Base-by-base conservation (phyloP, 768 basidiomycete species). In the Kwoniella sp. region DNA sequence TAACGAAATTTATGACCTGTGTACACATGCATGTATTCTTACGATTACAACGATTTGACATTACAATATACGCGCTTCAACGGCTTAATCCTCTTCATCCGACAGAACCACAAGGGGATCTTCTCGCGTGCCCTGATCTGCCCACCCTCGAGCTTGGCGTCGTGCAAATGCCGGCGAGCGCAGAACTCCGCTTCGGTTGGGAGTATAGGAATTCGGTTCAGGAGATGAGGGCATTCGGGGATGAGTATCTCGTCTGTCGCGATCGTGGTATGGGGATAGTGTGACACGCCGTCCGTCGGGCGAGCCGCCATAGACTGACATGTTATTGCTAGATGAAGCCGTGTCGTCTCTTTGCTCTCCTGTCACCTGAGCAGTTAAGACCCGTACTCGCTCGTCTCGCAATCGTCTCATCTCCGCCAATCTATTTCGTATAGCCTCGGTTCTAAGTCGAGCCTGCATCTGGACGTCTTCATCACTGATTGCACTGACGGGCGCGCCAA, bases 401-500 rank as follows among this genome's bases (percentile, higher is more conserved):
- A 71, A 40, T n/a, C 67, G 55, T 33, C 63, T 58, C 25, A 68
- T 59, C 36, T 71, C 66, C 7, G 60, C 52, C n/a, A 58, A 44
- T 37, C 49, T 58, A 8, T 40, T 58, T 27, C 51, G 49, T 9
- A 51, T 51, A 33, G 40, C 21, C 33, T 60, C 50, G 2, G 60
- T 10, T 24, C 50, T 54, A 3, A 25, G 33, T 25, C 60, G 24
- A 44, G 47, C 27, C 8, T 22, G 26, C 2, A 59, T 9, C 9
- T 65, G 65, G 19, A 66, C 64, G 24, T 68, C 69, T n/a, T 73
- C 72, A 12, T 51, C 37, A 22, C 57, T n/a, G 27, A 58, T 37
- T 56, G 59, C 46, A 58, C 50, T 15, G 66, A 74, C 53, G 2
- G 70, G 69, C 4, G 65, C 60, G 2, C 73, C 73, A 2, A 75